Base-by-base conservation (phyloP, 495 filamentous ascomycete genomes). In the Bacidia gigantensis region DNA sequence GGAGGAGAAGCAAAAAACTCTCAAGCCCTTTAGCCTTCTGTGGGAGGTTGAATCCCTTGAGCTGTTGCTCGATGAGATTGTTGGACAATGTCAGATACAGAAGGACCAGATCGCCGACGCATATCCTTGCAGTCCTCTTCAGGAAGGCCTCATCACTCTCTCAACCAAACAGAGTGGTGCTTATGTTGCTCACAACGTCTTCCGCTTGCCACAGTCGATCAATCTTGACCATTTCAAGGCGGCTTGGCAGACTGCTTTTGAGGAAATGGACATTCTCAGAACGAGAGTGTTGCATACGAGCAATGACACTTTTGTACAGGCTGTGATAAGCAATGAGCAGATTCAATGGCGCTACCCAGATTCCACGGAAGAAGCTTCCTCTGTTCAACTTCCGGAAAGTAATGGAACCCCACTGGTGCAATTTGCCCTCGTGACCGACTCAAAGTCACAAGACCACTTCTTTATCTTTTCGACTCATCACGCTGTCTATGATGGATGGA, bases 401-500 rank as follows among this genome's bases (percentile, higher is more conserved):
- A 73, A 80, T 26, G 80, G 81, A 24, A 74, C 60, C n/a, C 58
- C 68, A 1, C 57, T 86, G 14, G 74, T 74, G 3, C 66, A 70
- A n/a, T 82, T 78, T 52, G 72, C 69, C 0, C 65, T 83, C 3
- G 62, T 81, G 2, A 39, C 44, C 5, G 43, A 48, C 3, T 46
- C 22, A 17, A 3, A 21, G 7, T 11, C 14, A 14, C 57, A 60
- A n/a, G 29, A 53, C 26, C 55, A 56, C 1, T 67, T 76, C 54
- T 78, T 86, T 41, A 72, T 82, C 0, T 75, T 80, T 66, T 79
- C 76, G 1, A 72, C 81, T 40, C 82, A 87, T 49, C 84, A 88
- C 53, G 77, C 79, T 1, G 61, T 87, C 0, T 87, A 85, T 49
- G 84, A 87, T 61, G 83, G 81, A 9, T 84, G 81, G 78, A 80